Evolutionary conservation across 106 monocot species (phyloP).

Genomic region (Chionographis japonica): DNA sequence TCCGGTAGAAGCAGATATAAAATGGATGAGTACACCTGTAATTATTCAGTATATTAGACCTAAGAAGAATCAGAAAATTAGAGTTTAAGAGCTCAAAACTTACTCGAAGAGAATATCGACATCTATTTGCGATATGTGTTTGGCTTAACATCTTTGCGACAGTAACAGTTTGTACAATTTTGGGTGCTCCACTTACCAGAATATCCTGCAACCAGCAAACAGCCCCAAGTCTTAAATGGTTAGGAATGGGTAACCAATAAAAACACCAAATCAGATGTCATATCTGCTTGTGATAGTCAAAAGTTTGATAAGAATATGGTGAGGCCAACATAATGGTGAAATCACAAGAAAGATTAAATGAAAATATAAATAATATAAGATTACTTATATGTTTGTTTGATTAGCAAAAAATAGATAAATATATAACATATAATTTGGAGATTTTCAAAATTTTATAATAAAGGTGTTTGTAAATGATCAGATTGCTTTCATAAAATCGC

Average conservation of each 20-base stretch:
- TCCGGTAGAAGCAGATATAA: slow-evolving; percentile 62
- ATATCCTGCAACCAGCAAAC: slow-evolving; percentile 43
- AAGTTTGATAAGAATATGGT: too few relatives aligned
- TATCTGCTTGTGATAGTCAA: too few relatives aligned
- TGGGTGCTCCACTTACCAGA: slow-evolving; percentile 32
- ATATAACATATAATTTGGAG: too few relatives aligned
- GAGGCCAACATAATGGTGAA: too few relatives aligned
- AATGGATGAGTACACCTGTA: slow-evolving; percentile 63
- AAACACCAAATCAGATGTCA: too few relatives aligned
- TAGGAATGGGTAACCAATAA: background rate
- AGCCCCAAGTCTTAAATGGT: background rate
- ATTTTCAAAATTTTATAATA: too few relatives aligned
- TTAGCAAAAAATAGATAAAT: too few relatives aligned
- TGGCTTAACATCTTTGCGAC: slow-evolving; percentile 14
- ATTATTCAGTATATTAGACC: background rate
- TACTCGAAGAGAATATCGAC: slow-evolving; percentile 61
- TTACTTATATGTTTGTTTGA: too few relatives aligned
- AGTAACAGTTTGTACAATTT: slow-evolving; percentile 1
- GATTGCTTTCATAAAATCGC: too few relatives aligned
- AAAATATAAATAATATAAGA: too few relatives aligned
- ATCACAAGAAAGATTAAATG: too few relatives aligned
- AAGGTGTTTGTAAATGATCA: too few relatives aligned
- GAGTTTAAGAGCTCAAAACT: background rate
- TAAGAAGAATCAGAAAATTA: background rate
- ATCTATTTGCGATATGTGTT: slow-evolving; percentile 40